These are phyloP conservation scores for Exophiala dermatitidis DNA, from an alignment of 2,329 filamentous ascomycete genomes.

Conservation along the genomic window DNA sequence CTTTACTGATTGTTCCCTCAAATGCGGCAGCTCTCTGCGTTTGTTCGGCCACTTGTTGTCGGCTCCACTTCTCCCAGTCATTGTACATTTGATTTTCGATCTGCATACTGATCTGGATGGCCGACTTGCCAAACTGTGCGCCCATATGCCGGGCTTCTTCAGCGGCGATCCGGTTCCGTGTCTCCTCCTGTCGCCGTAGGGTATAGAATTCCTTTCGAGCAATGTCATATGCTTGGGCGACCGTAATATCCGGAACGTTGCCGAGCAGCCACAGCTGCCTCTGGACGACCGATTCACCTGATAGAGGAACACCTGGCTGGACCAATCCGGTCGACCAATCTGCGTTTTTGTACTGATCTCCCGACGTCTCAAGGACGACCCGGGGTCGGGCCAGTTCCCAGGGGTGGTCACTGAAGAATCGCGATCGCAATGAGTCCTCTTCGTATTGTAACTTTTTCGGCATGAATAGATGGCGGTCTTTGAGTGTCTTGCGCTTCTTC, in stretches of 20 bases:
- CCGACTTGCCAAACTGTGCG: constrained; percentile 76
- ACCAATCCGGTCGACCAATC: constrained; percentile 53
- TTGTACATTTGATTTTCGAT: constrained; percentile 76
- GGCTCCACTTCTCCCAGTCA: constrained; percentile 76
- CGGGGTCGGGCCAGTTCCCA: constrained; percentile 92
- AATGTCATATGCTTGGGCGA: constrained; percentile 70
- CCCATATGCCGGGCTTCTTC: constrained; percentile 84
- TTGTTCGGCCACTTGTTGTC: constrained; percentile 43
- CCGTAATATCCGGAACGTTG: constrained; percentile 51
- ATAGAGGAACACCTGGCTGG: constrained; percentile 68
- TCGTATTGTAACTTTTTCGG: constrained; percentile 71
- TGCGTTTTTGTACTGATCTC: constrained; percentile 66
- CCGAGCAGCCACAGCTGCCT: constrained; percentile 81
- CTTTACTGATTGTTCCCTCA: constrained; percentile 28
- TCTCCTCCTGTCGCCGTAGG: constrained; percentile 71
- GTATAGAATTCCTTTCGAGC: constrained; percentile 87
- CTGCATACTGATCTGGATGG: constrained; percentile 68
- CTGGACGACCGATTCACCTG: constrained; percentile 89
- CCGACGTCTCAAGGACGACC: constrained; percentile 76
- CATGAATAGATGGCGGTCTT: constrained; percentile 65
- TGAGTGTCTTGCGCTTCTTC: constrained; percentile 45
- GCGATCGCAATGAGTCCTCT: constrained; percentile 71
- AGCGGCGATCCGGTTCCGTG: constrained; percentile 70
- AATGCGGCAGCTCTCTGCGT: constrained; percentile 44
- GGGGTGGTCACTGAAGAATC: constrained; percentile 89